Base-by-base conservation (phyloP, 169 alveolate genomes). In the Hepatocystis sp. region DNA sequence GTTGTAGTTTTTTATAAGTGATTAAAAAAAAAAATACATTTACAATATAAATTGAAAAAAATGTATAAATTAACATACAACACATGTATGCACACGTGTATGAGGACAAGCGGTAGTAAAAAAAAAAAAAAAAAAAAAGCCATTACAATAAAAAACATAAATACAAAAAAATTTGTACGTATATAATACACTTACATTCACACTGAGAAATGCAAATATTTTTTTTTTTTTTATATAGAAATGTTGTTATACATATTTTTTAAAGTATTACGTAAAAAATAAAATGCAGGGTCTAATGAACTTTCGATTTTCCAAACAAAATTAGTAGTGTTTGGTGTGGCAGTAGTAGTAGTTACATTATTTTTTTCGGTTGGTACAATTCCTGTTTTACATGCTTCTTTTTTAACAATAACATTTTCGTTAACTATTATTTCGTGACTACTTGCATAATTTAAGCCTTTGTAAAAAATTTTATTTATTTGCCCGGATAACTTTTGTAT, bases 261-360 rank as follows among this genome's bases (percentile, higher is more conserved):
- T 34, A 76, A 58, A 39, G 46, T 51, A 36, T 76, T 76, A 32
- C 88, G 60, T 21, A 76, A 17, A 32, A 58, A 44, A 49, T 76
- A 76, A 40, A 76, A 76, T 4, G 88, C 40, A 1, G 88, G 88
- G 13, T 76, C 88, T 23, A 76, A 39, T 3, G 88, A 39, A 17
- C 88, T 76, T 13, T 76, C 78, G 28, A 76, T 49, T 17, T 27
- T 58, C 88, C 88, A 76, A 28, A 56, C 30, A n/a, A 42, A 5
- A 36, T 76, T 76, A 8, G 42, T 44, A 0, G 8, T 47, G 27
- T 52, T 67, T 10, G 15, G 19, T 46, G 19, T 7, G 1, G 4
- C 17, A 0, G 11, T n/a, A n/a, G n/a, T n/a, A n/a, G n/a, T n/a
- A n/a, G n/a, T n/a, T n/a, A n/a, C n/a, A n/a, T n/a, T 27, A 2